Percentiles rank a stretch among this genome's conserved stretches.
phyloP scores from a whole-genome alignment of 208 protist genomes.

The Naegleria lovaniensis region DNA sequence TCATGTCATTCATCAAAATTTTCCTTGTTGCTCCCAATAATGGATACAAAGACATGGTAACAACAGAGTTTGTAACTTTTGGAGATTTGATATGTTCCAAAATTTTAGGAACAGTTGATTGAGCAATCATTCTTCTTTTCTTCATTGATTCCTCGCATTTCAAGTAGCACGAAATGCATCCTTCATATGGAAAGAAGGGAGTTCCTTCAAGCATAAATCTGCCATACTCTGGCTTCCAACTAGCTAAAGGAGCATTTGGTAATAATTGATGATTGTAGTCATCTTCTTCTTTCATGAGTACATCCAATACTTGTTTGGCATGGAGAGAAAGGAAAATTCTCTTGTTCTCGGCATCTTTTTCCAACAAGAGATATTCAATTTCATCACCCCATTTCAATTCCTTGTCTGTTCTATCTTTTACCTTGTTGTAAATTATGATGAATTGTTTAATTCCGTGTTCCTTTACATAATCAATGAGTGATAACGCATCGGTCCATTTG shows the following conservation, averaged over 20 bases:
- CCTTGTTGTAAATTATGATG: conserved; percentile 66
- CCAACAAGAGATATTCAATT: conserved; percentile 50
- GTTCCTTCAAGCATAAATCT: conserved; percentile 88
- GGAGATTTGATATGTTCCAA: neutral
- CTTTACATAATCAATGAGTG: conserved; percentile 56
- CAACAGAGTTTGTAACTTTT: conserved; percentile 50
- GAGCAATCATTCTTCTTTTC: conserved; percentile 61
- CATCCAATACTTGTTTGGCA: conserved; percentile 37
- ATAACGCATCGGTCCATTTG: neutral
- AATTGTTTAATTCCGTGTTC: conserved; percentile 87
- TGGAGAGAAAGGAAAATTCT: conserved; percentile 31
- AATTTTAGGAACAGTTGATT: conserved; percentile 29
- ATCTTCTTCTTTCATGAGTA: conserved; percentile 19
- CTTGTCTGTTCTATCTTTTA: conserved; percentile 56
- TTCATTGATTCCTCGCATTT: conserved; percentile 64
- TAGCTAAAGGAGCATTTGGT: neutral
- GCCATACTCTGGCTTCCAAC: conserved; percentile 28
- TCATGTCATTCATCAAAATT: neutral
- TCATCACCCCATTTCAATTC: conserved; percentile 88
- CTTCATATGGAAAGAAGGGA: conserved; percentile 70
- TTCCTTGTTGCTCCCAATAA: neutral
- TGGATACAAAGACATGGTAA: neutral
- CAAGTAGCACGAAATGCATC: conserved; percentile 60
- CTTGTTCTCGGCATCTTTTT: neutral
- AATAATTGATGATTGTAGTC: neutral